Evolutionary conservation across 805 yeast species (phyloP), one percentile per base, ranked within the genome.

Genomic region (Scheffersomyces stipitis): DNA sequence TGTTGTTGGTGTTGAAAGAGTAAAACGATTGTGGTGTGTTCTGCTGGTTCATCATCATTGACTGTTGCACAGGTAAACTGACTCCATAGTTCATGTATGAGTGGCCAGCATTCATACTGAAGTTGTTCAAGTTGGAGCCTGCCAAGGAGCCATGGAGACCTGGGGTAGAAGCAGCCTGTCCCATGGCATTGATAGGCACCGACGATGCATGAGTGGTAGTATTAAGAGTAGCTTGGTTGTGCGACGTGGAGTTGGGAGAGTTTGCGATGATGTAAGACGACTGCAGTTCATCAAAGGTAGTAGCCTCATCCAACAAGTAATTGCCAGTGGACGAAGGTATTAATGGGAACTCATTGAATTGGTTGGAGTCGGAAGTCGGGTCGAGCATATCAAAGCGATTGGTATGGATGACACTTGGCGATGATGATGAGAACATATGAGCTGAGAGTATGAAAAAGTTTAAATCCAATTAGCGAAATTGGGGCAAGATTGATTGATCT

Each of bases 311-410:
- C 7, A 36, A n/a, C 18, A 30, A 26, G 34, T 30, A 30, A 18
- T 18, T 24, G 20, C 31, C 37, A 22, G 23, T 22, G n/a, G 27
- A 16, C 10, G 22, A 16, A 17, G 32, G 32, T 9, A 31, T 18
- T n/a, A 34, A 34, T 15, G 42, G 46, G 32, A 37, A 47, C 12
- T 47, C 49, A 32, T 33, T 44, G 31, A 34, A 23, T 16, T 36
- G 48, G 34, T 29, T 34, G 26, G 44, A 29, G 23, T 47, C 51
- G 28, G 46, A 37, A 15, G 24, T 20, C 13, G 48, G 49, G 31
- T 48, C 55, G 32, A 46, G 38, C 52, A 46, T 49, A 29, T 43
- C 51, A 36, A 44, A 37, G 29, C 46, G 46, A 30, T 32, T 43
- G 17, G 38, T 34, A 14, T 33, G 38, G 22, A 34, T 15, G 13